Conservation (phyloP, 2,329 filamentous ascomycete genomes). For the Monosporascus sp. region DNA sequence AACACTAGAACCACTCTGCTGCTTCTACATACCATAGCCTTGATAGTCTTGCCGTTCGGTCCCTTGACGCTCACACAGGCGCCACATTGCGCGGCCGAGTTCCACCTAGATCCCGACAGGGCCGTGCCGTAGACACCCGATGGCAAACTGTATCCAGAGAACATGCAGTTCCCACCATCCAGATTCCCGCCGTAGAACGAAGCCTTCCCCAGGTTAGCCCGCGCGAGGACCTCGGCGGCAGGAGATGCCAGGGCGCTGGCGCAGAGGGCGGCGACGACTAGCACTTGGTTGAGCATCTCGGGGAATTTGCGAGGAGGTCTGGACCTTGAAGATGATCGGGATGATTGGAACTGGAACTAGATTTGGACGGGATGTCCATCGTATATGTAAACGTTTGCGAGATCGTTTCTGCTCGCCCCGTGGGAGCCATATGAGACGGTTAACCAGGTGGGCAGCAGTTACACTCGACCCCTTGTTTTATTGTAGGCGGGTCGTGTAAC, state of each 20-base stretch:
- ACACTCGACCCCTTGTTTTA: too few relatives aligned
- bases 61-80: slow-evolving; percentile 56
- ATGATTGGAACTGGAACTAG: too few relatives aligned
- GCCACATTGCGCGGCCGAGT: slow-evolving; percentile 51
- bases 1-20: background rate
- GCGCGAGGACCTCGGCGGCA: background rate
- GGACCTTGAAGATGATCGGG: too few relatives aligned
- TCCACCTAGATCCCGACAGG: slow-evolving; percentile 54
- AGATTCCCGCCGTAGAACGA: slow-evolving; percentile 52
- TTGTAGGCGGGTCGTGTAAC: too few relatives aligned
- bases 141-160: slow-evolving; percentile 58
- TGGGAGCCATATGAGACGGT: too few relatives aligned
- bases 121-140: slow-evolving; percentile 56
- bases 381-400: too few relatives aligned
- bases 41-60: slow-evolving; percentile 51
- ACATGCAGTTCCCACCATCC: slow-evolving; percentile 57
- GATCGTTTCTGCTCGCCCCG: too few relatives aligned
- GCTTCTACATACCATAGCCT: slow-evolving; percentile 51
- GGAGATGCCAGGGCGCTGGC: background rate
- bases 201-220: background rate
- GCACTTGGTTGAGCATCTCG: background rate
- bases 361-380: too few relatives aligned
- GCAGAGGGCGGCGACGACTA: background rate
- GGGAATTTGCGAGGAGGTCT: background rate
- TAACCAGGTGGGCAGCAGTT: too few relatives aligned